Conservation (phyloP, 1,139 yeast genomes). For the Sporopachydermia cereana region DNA sequence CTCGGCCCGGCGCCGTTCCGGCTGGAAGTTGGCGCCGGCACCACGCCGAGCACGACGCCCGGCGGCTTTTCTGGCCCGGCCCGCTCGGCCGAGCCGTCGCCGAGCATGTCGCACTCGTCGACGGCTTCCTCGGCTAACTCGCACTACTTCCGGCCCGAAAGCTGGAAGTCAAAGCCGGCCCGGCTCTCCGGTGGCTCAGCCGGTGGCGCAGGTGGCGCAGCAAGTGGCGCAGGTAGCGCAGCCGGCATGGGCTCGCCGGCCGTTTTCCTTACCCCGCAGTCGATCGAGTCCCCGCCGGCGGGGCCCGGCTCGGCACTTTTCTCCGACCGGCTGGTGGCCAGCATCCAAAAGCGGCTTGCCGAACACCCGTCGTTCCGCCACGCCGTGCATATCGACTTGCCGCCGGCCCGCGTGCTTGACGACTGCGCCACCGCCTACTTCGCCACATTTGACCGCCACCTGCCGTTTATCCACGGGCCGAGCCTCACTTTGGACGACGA, state of each 20-base stretch:
- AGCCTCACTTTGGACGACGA: conserved; percentile 48
- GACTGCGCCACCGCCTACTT: conserved; percentile 61
- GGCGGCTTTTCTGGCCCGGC: background rate
- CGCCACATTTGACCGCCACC: conserved; percentile 64
- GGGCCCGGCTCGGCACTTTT: conserved; percentile 5
- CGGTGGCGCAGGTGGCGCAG: no score
- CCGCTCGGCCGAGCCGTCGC: background rate
- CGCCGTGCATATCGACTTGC: conserved; percentile 27
- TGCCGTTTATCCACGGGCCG: conserved; percentile 74
- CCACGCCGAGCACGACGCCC: background rate
- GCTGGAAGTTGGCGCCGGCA: background rate
- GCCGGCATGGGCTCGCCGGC: background rate
- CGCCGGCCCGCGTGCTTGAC: conserved; percentile 63
- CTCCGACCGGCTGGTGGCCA: background rate
- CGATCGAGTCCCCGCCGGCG: conserved; percentile 3
- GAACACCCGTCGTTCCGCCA: background rate
- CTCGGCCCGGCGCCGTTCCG: background rate
- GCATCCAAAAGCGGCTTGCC: background rate
- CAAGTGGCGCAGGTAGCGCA: no score
- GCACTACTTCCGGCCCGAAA: background rate
- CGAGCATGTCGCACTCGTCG: background rate
- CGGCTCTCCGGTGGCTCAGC: background rate
- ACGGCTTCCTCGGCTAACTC: background rate
- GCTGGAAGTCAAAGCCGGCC: background rate
- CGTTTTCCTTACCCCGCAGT: conserved; percentile 3